Conservation (phyloP, 2,329 filamentous ascomycete genomes). For the Apiospora saccharicola region DNA sequence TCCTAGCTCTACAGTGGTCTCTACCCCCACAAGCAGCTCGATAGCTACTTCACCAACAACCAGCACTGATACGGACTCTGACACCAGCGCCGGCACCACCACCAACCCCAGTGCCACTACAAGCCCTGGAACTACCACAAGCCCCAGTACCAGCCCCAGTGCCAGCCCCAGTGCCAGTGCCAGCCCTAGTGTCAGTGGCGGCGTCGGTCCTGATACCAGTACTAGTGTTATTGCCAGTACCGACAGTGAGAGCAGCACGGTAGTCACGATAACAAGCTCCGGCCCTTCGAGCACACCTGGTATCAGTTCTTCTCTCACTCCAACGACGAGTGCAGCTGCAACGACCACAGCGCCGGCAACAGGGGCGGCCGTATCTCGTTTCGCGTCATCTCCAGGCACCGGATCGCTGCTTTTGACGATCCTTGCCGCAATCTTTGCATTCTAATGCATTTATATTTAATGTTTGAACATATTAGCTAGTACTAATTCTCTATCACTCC, state of each 20-base stretch:
- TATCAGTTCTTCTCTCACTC: constrained; percentile 1
- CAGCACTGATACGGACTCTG: neutral
- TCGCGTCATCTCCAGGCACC: constrained; percentile 13
- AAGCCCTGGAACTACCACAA: constrained; percentile 5
- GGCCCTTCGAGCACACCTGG: constrained; percentile 28
- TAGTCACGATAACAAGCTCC: neutral
- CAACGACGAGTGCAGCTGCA: neutral
- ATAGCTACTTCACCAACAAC: neutral
- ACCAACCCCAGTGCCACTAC: constrained; percentile 22
- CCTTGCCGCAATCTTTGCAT: constrained; percentile 36
- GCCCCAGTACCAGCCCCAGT: constrained; percentile 25
- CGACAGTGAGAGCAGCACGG: constrained; percentile 5
- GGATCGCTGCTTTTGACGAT: constrained; percentile 35
- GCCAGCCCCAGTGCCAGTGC: neutral
- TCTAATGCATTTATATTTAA: constrained; percentile 35
- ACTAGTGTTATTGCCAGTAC: neutral
- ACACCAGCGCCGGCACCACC: neutral
- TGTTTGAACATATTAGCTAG: constrained; percentile 28
- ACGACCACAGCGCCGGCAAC: constrained; percentile 28
- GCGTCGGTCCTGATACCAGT: neutral
- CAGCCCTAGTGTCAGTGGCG: neutral
- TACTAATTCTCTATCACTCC: constrained; percentile 25
- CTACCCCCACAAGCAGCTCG: neutral
- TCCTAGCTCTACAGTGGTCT: constrained; percentile 3
- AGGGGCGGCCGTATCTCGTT: constrained; percentile 26